Evolutionary conservation across 192 early-diverging fungal genomes (phyloP), one percentile per base, ranked within the genome.

Genomic region (Backusella sp.): DNA sequence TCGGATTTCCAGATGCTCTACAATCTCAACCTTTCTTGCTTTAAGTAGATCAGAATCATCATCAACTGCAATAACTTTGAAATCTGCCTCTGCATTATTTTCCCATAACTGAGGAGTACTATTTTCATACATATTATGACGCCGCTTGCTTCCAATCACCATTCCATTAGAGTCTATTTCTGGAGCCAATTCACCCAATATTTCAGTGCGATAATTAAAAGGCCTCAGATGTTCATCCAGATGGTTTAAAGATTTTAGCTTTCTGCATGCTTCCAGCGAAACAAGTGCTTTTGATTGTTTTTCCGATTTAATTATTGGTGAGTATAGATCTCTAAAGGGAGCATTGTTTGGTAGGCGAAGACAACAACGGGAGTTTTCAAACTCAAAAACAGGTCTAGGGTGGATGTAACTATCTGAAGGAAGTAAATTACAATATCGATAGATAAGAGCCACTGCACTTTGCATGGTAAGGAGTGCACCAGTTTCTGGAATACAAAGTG

Each of bases 181-280:
- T 3, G 62, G 28, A 4, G 34, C 35, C 74, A 80, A 62, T 6
- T 75, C 70, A 42, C 72, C 75, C 8, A 81, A n/a, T 37, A 73
- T n/a, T n/a, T 76, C 59, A 1, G 35, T 32, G n/a, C 26, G 68
- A 15, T 84, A 75, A 34, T 84, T 30, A 17, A 87, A 73, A 0
- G 96, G 94, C 8, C 85, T 49, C 11, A 98, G 83, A 46, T 91
- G 80, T 39, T 96, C 93, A 75, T 94, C 87, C 23, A 98, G 85
- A 3, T 87, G 91, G 0, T 89, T 89, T 3, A 84, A 67, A 21
- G 79, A 75, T 74, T 94, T 91, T 12, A 98, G 84, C 76, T 86
- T 76, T 68, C 90, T 90, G 44, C 94, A 90, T 0, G 90, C 83
- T 53, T 94, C 90, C 44, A 94, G 89, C 0, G 93, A 91, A 1